Evolutionary conservation across 1,139 yeast genomes (phyloP), one percentile per base, ranked within the genome.

Genomic region (Yamadazyma kanchanaburiensis): DNA sequence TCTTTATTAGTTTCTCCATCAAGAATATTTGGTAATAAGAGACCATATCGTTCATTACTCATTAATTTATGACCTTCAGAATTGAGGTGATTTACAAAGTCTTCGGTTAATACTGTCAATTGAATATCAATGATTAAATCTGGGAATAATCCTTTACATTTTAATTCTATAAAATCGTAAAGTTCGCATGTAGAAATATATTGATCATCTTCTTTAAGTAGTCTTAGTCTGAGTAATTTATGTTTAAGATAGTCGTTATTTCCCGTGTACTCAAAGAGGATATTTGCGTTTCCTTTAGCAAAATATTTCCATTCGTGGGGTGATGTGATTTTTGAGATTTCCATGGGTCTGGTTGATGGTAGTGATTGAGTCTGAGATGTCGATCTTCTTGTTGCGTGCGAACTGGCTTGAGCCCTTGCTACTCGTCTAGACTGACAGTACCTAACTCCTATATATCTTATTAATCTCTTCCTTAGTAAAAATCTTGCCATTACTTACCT

Each of bases 211-310:
- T 59, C 55, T 39, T 67, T 66, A 8, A 48, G 39, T 19, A 68
- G 42, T 28, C 74, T 53, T 22, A 65, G 51, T 19, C 74, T 46
- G 21, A 68, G 47, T 17, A 68, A 47, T 36, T 63, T 64, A 30
- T 55, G 60, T 24, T 53, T 46, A 22, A 68, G 50, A 34, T 55
- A 57, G 34, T 61, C 68, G 35, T 63, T 57, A 19, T 37, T 34
- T 4, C 74, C 74, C 5, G 51, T 51, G 37, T 68, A 68, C 30
- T 57, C 51, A 45, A 66, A 65, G 18, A 68, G 48, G n/a, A 66
- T 61, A 37, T 68, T 68, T 28, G 74, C 74, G 30, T 59, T 59
- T 2, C 74, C 74, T 35, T 63, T 66, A 19, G 72, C 70, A 38
- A 64, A 65, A 46, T 60, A 67, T 15, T 44, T 43, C 74, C 74